A percentile compares a stretch with the other conserved stretches of the same genome.
These are phyloP conservation scores for Hypoxylon sp. DNA, from an alignment of 2,329 filamentous ascomycete species.

Conservation along the genomic window DNA sequence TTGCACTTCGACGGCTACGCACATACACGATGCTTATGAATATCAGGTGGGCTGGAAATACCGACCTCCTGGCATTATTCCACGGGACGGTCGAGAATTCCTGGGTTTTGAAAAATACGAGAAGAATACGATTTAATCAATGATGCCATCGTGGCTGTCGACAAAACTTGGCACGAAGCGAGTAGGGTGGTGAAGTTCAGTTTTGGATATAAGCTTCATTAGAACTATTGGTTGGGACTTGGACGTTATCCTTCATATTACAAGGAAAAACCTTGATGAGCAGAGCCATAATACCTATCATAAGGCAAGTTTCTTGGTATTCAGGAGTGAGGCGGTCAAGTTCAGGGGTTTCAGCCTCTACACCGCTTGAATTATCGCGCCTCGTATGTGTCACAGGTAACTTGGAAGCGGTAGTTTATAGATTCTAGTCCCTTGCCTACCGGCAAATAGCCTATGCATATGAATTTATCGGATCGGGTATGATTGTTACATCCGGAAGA, in stretches of 20 bases:
- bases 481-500: constrained; percentile 80
- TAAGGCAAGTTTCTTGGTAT: constrained; percentile 21
- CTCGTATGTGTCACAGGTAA: constrained; percentile 7
- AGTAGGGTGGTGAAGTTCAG: constrained; percentile 12
- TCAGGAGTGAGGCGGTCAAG: constrained; percentile 33
- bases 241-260: constrained; percentile 20
- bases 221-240: constrained; percentile 17
- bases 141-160: neutral
- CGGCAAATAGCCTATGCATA: constrained; percentile 7
- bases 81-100: neutral
- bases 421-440: constrained; percentile 9
- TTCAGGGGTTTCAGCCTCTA: constrained; percentile 4
- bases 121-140: neutral
- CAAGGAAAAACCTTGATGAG: constrained; percentile 28
- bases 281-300: constrained; percentile 5
- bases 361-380: constrained; percentile 26
- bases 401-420: constrained; percentile 14
- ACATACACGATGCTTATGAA: constrained; percentile 15
- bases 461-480: constrained; percentile 18
- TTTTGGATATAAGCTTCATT: constrained; percentile 7
- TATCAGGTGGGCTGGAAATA: constrained; percentile 6
- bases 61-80: neutral
- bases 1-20: constrained; percentile 25
- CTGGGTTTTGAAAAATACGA: neutral
- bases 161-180: neutral